Base-by-base conservation (phyloP, 805 yeast species). In the Pichia gijzeniarum region DNA sequence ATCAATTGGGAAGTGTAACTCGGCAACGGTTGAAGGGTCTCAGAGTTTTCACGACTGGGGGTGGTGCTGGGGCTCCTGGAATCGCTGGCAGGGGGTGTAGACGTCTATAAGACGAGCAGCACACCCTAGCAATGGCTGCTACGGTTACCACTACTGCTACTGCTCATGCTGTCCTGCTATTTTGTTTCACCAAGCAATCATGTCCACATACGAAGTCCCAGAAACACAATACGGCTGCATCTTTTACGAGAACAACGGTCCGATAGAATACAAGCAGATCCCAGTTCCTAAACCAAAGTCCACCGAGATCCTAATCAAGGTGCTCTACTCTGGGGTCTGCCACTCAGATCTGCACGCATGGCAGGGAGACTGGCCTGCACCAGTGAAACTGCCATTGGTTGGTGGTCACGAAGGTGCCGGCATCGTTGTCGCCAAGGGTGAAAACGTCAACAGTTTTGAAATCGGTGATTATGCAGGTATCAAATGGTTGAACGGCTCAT, bases 321-420 rank as follows among this genome's bases (percentile, higher is more conserved):
- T 86, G 65, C 74, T 76, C 67, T 85, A 80, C 74, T 79, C 93
- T 18, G 95, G 95, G 65, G 93, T 85, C 48, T 85, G 95, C 67
- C 95, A 87, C 73, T 85, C 95, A 35, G 95, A 85, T 63, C 76
- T 86, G 64, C 95, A 86, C 71, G 93, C 90, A 48, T 84, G 89
- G 88, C 74, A 82, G 61, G 95, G 93, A 58, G 95, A 86, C 70
- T 85, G 93, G 91, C 90, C 91, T 44, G 70, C 81, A 64, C 74
- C 68, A 51, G 75, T 80, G 53, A 80, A 79, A 61, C 71, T 80
- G 52, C 89, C 89, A 27, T 70, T 82, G 54, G 86, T 83, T 40
- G 90, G 89, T 52, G 91, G 91, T 57, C 91, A 83, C 68, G 91
- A 83, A 68, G 91, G 90, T 68, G 88, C 88, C 31, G 91, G 91